Percentiles rank a stretch among this genome's conserved stretches.
Evolutionary conservation across 1,139 yeast genomes (phyloP).

Genomic region (Protomyces macrosporus): DNA sequence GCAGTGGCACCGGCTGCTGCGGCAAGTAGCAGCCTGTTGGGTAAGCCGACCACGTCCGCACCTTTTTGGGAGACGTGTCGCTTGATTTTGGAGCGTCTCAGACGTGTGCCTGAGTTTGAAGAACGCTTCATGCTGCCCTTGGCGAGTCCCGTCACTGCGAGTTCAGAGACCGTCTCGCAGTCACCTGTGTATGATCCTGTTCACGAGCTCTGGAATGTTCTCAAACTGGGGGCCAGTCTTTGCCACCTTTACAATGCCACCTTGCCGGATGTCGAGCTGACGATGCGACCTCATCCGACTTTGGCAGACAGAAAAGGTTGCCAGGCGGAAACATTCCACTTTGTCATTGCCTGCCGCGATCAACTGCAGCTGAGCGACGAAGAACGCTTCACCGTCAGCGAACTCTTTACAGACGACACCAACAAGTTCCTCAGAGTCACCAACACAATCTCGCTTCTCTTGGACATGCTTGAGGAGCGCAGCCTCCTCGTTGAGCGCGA

Average conservation of each 20-base stretch:
- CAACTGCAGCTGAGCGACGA: constrained; percentile 73
- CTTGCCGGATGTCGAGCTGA: constrained; percentile 39
- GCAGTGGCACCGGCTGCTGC: constrained; percentile 10
- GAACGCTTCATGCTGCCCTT: constrained; percentile 2
- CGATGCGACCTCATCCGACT: constrained; percentile 38
- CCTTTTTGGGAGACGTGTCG: constrained; percentile 14
- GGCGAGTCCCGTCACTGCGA: neutral
- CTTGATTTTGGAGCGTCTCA: constrained; percentile 12
- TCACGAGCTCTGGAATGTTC: constrained; percentile 78
- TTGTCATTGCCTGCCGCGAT: constrained; percentile 77
- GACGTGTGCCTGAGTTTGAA: constrained; percentile 12
- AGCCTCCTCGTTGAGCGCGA: constrained; percentile 41
- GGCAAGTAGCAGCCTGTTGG: constrained; percentile 5
- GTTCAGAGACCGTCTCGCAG: constrained; percentile 19
- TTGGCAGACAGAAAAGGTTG: constrained; percentile 58
- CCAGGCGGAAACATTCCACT: constrained; percentile 85
- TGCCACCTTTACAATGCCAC: constrained; percentile 73
- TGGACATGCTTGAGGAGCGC: constrained; percentile 41
- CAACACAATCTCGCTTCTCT: constrained; percentile 23
- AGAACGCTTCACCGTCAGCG: constrained; percentile 80
- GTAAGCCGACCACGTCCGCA: constrained; percentile 7
- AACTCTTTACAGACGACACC: constrained; percentile 79
- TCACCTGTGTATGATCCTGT: constrained; percentile 64
- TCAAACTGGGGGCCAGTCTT: constrained; percentile 88
- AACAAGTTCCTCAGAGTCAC: constrained; percentile 57